Base-by-base conservation (phyloP, 2,329 filamentous ascomycete species). In the Colletotrichum neosansevieriae region DNA sequence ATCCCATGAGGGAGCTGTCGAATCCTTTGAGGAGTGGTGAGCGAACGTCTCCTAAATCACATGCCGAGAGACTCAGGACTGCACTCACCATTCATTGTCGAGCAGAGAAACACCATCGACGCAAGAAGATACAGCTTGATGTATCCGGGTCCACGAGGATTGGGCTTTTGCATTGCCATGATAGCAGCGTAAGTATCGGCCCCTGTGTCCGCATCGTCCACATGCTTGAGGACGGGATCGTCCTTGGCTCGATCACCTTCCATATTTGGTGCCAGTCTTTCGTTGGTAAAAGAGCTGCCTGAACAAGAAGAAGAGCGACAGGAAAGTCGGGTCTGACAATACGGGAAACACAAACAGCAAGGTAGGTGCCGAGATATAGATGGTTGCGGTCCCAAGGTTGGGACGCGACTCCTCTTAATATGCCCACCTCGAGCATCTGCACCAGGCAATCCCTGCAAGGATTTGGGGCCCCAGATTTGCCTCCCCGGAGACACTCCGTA, bases 1-100 rank as follows among this genome's bases (percentile, higher is more conserved):
- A 81, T 11, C 80, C 79, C 79, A 84, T 80, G 2, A 84, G 71
- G 1, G 79, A 79, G 34, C 79, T 76, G 47, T 82, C 81, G 40
- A 80, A 82, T 2, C 80, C 79, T 81, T 57, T 1, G 7, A 1
- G 2, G 6, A 0, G 1, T 29, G 29, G 21, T 51, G 4, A 51
- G n/a, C 4, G 0, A 15, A 58, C 13, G 4, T 3, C 10, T 32
- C 19, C 2, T 11, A 10, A 24, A 4, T 24, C 1, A 0, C 2
- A 32, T 4, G 2, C 0, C 17, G 58, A 6, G 13, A 5, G 9
- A 24, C n/a, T n/a, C n/a, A n/a, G n/a, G n/a, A n/a, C 12, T 7
- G 4, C 1, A 58, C 73, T 69, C 63, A 76, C 80, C 79, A 54
- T 77, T 82, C 79, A 82, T 81, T 1, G 80, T 82, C 3, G 80